Evolutionary conservation across 768 basidiomycete genomes (phyloP), one percentile per base, ranked within the genome.

Genomic region (Xerocomellus amylosporus): DNA sequence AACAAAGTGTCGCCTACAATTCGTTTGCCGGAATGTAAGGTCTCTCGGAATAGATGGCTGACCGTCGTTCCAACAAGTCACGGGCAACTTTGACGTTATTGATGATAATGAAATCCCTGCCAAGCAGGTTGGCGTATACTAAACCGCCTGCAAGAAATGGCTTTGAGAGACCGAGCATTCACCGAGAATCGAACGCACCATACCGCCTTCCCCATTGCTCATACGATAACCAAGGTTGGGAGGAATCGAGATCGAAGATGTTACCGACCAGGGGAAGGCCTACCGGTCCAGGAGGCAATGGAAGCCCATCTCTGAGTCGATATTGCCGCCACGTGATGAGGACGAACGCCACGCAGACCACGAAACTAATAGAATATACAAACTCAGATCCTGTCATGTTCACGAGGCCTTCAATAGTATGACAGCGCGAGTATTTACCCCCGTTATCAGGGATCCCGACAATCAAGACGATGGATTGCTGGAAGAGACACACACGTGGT

Each of bases 241-340:
- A 17, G 5, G 50, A 3, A 28, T 70, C 43, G 41, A 74, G 10
- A 28, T 64, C 56, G 15, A 65, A 46, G 8, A 53, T 14, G 39
- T 53, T 66, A 2, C 71, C 72, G 4, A 70, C 31, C 24, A 73
- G 48, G 2, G 71, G 72, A 37, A 84, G 68, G 40, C 78, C 77
- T 49, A 68, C 75, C 0, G 84, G 84, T 14, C 83, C 84, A 17
- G 78, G 79, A 33, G 78, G 78, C 15, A 81, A 72, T 8, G 75
- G 65, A 44, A 63, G 51, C 4, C 65, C 63, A 13, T 40, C 30
- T 39, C 61, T 56, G 42, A 44, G 48, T 26, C 46, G 54, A 24
- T 40, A 38, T 28, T 47, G 38, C 40, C 56, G 46, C 69, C 68
- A 71, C 5, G 2, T 30, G 8, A 36, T 45, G 44, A 69, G 24